These are phyloP conservation scores for Hydnum rufescens DNA, from an alignment of 768 basidiomycete species.

Conservation along the genomic window DNA sequence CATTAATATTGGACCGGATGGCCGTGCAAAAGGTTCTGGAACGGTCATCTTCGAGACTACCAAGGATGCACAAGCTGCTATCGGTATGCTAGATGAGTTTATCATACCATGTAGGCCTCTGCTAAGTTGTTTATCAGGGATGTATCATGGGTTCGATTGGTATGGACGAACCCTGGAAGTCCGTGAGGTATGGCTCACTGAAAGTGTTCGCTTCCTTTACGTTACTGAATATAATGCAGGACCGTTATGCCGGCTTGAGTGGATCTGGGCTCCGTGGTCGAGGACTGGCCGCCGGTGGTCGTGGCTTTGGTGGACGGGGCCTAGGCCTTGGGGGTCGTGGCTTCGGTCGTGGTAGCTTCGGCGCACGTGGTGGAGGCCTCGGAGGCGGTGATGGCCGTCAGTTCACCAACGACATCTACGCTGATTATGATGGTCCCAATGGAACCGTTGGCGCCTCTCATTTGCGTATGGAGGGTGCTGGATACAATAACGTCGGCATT, in stretches of 20 bases:
- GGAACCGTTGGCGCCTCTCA: conserved; percentile 27
- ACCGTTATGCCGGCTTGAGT: conserved; percentile 64
- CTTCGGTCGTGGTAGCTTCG: conserved; percentile 31
- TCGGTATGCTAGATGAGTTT: conserved; percentile 3
- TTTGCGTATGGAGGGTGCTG: conserved; percentile 24
- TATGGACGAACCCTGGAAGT: conserved; percentile 91
- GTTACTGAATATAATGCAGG: conserved; percentile 23
- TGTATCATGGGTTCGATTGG: conserved; percentile 98
- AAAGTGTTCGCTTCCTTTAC: background rate
- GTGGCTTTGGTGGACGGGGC: conserved; percentile 18
- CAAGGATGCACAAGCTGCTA: conserved; percentile 55
- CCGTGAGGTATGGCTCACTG: conserved; percentile 46
- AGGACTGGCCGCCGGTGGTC: conserved; percentile 22
- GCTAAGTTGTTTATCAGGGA: conserved; percentile 29
- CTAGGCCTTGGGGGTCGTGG: conserved; percentile 33
- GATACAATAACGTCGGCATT: conserved; percentile 20
- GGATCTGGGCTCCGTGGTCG: conserved; percentile 41
- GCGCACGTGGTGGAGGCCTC: conserved; percentile 15
- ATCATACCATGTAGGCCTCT: background rate
- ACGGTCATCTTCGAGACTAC: conserved; percentile 57
- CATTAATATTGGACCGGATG: conserved; percentile 71
- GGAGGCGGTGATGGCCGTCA: conserved; percentile 31
- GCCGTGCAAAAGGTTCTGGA: conserved; percentile 80
- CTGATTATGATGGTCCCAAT: conserved; percentile 82
- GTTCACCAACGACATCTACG: conserved; percentile 79